These are phyloP conservation scores for Erodium chrysanthum DNA, from an alignment of 441 rosid species.

Conservation along the genomic window DNA sequence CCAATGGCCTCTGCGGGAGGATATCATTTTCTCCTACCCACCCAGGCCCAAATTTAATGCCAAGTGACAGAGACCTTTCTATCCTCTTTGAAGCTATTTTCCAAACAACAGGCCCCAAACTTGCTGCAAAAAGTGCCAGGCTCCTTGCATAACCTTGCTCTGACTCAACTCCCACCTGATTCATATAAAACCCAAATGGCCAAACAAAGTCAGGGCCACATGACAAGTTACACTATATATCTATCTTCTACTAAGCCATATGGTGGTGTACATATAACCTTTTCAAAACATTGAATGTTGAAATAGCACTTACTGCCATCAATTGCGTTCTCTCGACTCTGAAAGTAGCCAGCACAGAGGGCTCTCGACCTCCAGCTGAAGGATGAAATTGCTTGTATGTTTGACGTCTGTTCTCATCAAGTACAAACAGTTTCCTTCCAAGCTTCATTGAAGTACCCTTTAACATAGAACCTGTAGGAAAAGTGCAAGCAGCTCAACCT, in stretches of 20 bases:
- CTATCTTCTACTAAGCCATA: conserved; percentile 5
- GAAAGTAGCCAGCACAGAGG: conserved; percentile 32
- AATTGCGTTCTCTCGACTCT: conserved; percentile 35
- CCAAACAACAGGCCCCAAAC: conserved; percentile 85
- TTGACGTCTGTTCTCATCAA: conserved; percentile 65
- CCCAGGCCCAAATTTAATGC: conserved; percentile 87
- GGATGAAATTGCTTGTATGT: conserved; percentile 44
- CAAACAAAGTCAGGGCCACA: not conserved
- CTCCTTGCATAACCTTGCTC: conserved; percentile 88
- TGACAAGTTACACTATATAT: conserved; percentile 22
- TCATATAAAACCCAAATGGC: not conserved
- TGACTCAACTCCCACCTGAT: conserved; percentile 86
- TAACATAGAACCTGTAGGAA: conserved; percentile 29
- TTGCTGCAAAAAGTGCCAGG: conserved; percentile 85
- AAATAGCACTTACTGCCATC: conserved; percentile 30
- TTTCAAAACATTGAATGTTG: conserved; percentile 7
- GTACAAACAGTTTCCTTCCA: conserved; percentile 41
- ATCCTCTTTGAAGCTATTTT: conserved; percentile 66
- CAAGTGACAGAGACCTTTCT: conserved; percentile 69
- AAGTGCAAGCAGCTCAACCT: conserved; percentile 9
- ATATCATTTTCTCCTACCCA: conserved; percentile 98
- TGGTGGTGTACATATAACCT: not conserved
- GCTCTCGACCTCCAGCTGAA: conserved; percentile 23
- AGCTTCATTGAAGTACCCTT: conserved; percentile 36
- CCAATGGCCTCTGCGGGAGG: conserved; percentile 31